Conservation (phyloP, 345 rosid genomes). For the Brassica incana region DNA sequence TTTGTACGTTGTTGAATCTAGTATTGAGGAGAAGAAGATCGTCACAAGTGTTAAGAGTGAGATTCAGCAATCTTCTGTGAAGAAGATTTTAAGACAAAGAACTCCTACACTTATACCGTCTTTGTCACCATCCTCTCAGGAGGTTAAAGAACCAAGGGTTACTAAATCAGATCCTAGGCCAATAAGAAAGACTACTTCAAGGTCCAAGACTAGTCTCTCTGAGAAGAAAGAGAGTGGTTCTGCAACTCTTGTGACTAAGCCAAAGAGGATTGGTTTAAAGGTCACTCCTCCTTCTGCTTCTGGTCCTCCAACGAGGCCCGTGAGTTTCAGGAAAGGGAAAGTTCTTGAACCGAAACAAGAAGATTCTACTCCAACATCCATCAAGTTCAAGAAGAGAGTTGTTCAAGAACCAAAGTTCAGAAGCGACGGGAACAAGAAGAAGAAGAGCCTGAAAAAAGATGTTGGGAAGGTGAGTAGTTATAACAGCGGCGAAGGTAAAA, state of each 20-base stretch:
- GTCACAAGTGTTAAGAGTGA: conserved; percentile 29
- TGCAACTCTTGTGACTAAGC: conserved; percentile 39
- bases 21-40: conserved; percentile 38
- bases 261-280: conserved; percentile 47
- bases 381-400: conserved; percentile 51
- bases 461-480: conserved; percentile 33
- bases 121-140: conserved; percentile 10
- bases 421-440: conserved; percentile 43
- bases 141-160: conserved; percentile 1
- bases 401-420: conserved; percentile 37
- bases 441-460: conserved; percentile 62
- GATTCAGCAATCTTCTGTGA: conserved; percentile 28
- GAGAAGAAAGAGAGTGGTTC: conserved; percentile 30
- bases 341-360: conserved; percentile 57
- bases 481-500: conserved; percentile 20
- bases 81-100: conserved; percentile 26
- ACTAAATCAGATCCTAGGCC: conserved; percentile 32
- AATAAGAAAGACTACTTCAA: conserved; percentile 28
- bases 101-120: conserved; percentile 17
- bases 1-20: conserved; percentile 54
- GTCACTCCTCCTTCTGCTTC: conserved; percentile 37
- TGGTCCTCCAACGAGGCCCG: conserved; percentile 40
- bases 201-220: conserved; percentile 27
- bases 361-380: conserved; percentile 41
- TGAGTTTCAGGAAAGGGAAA: conserved; percentile 71